Evolutionary conservation across 1,139 yeast species (phyloP).

Genomic region (Insectozyma bohioensis): DNA sequence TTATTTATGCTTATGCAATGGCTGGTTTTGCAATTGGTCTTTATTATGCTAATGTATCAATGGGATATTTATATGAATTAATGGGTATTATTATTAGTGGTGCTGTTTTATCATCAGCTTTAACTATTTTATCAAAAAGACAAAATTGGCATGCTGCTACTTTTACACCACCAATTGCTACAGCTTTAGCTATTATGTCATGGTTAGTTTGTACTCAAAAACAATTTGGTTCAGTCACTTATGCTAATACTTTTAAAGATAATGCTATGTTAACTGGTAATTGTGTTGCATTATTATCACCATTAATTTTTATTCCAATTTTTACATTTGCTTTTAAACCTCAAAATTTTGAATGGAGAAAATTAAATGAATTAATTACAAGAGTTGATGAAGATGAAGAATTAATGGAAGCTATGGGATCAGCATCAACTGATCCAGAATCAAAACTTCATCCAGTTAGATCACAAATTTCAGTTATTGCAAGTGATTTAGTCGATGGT

Average conservation of each 20-base stretch:
- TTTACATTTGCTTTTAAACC: constrained; percentile 64
- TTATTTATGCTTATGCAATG: constrained; percentile 67
- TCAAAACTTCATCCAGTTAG: constrained; percentile 39
- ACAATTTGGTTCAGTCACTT: constrained; percentile 52
- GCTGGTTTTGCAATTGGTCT: constrained; percentile 82
- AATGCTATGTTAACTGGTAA: constrained; percentile 87
- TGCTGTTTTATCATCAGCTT: constrained; percentile 76
- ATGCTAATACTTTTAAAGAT: constrained; percentile 69
- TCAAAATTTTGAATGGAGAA: constrained; percentile 73
- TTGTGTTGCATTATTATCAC: constrained; percentile 75
- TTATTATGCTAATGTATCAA: constrained; percentile 75
- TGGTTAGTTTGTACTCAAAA: constrained; percentile 66
- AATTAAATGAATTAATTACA: constrained; percentile 49
- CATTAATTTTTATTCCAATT: constrained; percentile 65
- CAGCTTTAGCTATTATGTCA: constrained; percentile 59
- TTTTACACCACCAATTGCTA: constrained; percentile 61
- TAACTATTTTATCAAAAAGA: constrained; percentile 66
- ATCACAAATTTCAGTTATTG: constrained; percentile 39
- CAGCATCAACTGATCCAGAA: constrained; percentile 30
- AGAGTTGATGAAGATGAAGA: constrained; percentile 72
- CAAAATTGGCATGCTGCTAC: constrained; percentile 65
- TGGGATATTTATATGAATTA: constrained; percentile 83
- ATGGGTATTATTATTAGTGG: constrained; percentile 88
- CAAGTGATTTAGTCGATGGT: constrained; percentile 41
- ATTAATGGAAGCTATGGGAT: constrained; percentile 34